Evolutionary conservation across 805 yeast species (phyloP), one percentile per base, ranked within the genome.

Genomic region (Yamadazyma philogaea): DNA sequence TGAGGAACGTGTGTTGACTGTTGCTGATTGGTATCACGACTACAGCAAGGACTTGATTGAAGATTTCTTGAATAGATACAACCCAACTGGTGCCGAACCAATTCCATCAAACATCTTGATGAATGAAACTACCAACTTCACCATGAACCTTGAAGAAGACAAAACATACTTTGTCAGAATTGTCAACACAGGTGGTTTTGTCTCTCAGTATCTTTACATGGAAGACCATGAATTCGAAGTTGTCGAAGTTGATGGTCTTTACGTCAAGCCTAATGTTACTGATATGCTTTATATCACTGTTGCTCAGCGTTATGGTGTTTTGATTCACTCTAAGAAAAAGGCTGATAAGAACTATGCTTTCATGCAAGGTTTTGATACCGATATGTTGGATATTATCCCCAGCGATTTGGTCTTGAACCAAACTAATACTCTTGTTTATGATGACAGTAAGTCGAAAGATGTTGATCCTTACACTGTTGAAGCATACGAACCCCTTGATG

Each of bases 61-160:
- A 15, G 65, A 66, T 30, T 84, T 83, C 58, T 59, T 81, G 53
- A 72, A 75, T 32, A 68, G 85, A 50, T 85, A 77, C 55, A 85
- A 85, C 52, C 95, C 95, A 16, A 84, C 90, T 2, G 95, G 95
- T 31, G 88, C 86, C 14, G 95, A 85, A 57, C 95, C 95, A 12
- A 73, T 84, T 39, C 91, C 91, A 2, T 81, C 81, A 48, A 79
- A 78, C 53, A 46, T 78, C 15, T 63, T 85, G 31, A 75, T 84
- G 56, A 84, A 84, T 57, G 87, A 85, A 49, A 69, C 86, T 5
- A 70, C 74, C 40, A 79, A 80, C 49, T 74, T 64, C 4, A 71
- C 82, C 1, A 67, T 84, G 58, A 39, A 59, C 20, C 82, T 85
- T 40, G 72, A 75, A 41, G 76, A 81, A 6, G 74, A 75, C 30